phyloP scores from a whole-genome alignment of 176 grass and related monocot genomes.

The Bonia amplexicaulis region DNA sequence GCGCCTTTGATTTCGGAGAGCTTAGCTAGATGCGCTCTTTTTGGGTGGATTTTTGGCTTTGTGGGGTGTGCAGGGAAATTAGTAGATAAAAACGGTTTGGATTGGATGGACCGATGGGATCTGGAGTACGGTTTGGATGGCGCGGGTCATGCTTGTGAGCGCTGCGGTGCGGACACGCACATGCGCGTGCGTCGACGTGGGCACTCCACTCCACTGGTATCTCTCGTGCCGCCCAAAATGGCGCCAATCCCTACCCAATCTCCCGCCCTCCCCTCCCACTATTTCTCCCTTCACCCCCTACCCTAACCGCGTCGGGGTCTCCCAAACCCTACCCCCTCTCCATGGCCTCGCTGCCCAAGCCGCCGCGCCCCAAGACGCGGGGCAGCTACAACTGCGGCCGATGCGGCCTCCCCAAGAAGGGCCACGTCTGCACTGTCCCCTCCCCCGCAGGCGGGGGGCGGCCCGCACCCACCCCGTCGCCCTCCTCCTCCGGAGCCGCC shows the following conservation, averaged over 20 bases:
- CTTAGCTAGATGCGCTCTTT: no score
- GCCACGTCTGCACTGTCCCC: constrained; percentile 64
- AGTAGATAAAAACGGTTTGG: no score
- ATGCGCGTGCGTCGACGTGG: constrained; percentile 2
- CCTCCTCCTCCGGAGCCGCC: constrained; percentile 16
- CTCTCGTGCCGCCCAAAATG: constrained; percentile 27
- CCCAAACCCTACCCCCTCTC: constrained; percentile 24
- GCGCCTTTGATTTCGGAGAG: no score
- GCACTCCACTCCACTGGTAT: background rate
- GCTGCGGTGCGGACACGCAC: no score
- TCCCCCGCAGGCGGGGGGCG: background rate
- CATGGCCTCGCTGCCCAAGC: constrained; percentile 35
- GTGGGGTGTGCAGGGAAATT: no score
- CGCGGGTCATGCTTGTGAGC: no score
- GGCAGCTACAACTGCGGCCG: constrained; percentile 97
- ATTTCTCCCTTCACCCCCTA: background rate
- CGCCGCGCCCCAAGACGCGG: constrained; percentile 54
- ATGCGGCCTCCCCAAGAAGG: constrained; percentile 90
- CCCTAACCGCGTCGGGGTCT: background rate
- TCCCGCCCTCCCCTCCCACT: constrained; percentile 1
- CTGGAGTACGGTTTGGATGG: no score
- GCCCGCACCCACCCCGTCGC: constrained; percentile 27
- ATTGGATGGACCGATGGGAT: no score
- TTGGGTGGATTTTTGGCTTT: no score
- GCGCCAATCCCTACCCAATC: constrained; percentile 36